These are phyloP conservation scores for Castanea sativa DNA, from an alignment of 306 rosid genomes.

Conservation along the genomic window DNA sequence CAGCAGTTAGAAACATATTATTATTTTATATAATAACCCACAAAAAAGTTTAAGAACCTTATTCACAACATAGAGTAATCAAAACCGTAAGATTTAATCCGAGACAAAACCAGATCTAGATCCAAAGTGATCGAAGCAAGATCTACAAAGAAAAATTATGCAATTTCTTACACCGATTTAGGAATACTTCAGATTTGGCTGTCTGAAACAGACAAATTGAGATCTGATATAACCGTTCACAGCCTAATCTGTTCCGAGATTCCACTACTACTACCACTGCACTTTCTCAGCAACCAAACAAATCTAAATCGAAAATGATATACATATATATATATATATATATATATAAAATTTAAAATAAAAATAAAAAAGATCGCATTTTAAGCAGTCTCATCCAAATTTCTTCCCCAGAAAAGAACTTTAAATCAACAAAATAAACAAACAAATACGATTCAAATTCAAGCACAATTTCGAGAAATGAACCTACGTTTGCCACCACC, in stretches of 20 bases:
- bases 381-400: background rate
- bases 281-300: background rate
- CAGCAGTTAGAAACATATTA: too few species aligned
- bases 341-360: too few species aligned
- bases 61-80: background rate
- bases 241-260: background rate
- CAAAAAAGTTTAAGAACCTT: background rate
- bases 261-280: background rate
- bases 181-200: background rate
- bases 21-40: background rate
- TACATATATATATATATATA: background rate
- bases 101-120: conserved; percentile 22
- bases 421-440: background rate
- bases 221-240: background rate
- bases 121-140: background rate
- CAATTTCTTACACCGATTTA: background rate
- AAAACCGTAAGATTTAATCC: background rate
- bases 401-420: background rate
- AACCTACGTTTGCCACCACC: conserved; percentile 95
- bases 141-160: too few species aligned
- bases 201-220: background rate
- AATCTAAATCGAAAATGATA: background rate
- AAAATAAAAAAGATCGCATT: background rate
- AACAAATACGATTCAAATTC: background rate
- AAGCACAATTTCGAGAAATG: background rate